phyloP scores from a whole-genome alignment of 371 early-diverging fungal species.

The Saksenaea vasiformis region DNA sequence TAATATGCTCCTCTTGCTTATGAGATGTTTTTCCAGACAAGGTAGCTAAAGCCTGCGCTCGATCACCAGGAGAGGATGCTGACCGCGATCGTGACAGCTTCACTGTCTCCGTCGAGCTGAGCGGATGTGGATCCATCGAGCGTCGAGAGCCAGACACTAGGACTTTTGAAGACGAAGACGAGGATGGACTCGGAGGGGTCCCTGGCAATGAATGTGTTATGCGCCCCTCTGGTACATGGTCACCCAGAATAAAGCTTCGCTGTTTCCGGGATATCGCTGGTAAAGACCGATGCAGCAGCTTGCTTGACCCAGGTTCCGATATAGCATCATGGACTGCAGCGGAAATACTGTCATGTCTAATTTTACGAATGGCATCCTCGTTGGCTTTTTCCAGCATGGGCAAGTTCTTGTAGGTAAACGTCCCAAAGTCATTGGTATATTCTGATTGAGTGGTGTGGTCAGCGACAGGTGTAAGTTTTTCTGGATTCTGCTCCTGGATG shows the following conservation, averaged over 20 bases:
- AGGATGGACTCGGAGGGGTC: slow-evolving; percentile 17
- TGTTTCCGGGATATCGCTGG: slow-evolving; percentile 23
- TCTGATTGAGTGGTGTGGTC: background rate
- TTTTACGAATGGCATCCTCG: slow-evolving; percentile 73
- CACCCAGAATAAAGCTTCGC: slow-evolving; percentile 22
- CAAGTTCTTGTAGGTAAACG: slow-evolving; percentile 90
- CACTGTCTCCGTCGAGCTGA: background rate
- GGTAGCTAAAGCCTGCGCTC: slow-evolving; percentile 1
- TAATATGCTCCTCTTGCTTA: background rate
- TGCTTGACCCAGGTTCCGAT: background rate
- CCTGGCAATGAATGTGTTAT: slow-evolving; percentile 9
- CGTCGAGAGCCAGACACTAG: slow-evolving; percentile 1
- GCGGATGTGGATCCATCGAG: slow-evolving; percentile 20
- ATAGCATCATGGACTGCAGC: slow-evolving; percentile 3
- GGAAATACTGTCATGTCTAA: slow-evolving; percentile 52
- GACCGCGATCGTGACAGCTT: slow-evolving; percentile 10
- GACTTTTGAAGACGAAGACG: slow-evolving; percentile 10
- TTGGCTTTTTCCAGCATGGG: slow-evolving; percentile 89
- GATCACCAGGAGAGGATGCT: slow-evolving; percentile 18
- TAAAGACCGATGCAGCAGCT: slow-evolving; percentile 8
- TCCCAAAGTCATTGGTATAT: slow-evolving; percentile 80
- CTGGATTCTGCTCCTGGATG: slow-evolving; percentile 46
- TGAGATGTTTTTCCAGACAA: background rate
- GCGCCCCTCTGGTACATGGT: background rate
- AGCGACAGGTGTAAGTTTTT: slow-evolving; percentile 11